These are phyloP conservation scores for Epichloe sibirici DNA, from an alignment of 2,329 filamentous ascomycete species.

Conservation along the genomic window DNA sequence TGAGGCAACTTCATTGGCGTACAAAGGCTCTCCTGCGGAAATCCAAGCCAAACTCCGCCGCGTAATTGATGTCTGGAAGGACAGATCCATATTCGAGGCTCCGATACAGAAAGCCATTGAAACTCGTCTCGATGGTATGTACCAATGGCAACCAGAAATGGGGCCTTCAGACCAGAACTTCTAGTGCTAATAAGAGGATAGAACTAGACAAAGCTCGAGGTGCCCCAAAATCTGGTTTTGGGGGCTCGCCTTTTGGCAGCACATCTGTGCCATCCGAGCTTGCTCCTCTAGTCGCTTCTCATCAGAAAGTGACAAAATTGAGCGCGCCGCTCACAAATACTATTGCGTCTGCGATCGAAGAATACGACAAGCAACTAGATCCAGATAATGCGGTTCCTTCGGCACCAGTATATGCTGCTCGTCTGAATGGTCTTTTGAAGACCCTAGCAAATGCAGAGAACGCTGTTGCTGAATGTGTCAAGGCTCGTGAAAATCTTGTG, in stretches of 20 bases:
- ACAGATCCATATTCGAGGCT: conserved; percentile 70
- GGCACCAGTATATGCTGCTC: conserved; percentile 82
- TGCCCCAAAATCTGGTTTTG: conserved; percentile 36
- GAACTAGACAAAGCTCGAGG: conserved; percentile 52
- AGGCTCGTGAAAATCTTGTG: conserved; percentile 68
- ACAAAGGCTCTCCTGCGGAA: conserved; percentile 76
- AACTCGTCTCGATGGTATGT: conserved; percentile 60
- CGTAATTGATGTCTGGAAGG: conserved; percentile 90
- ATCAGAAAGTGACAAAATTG: conserved; percentile 63
- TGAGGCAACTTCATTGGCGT: conserved; percentile 81
- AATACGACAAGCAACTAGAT: conserved; percentile 76
- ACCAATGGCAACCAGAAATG: no score
- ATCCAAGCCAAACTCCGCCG: conserved; percentile 78
- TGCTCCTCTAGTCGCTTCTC: conserved; percentile 58
- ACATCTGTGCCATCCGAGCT: conserved; percentile 62
- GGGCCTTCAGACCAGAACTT: not conserved
- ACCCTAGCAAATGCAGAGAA: conserved; percentile 78
- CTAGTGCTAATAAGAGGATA: conserved; percentile 16
- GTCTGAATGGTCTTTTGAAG: conserved; percentile 81
- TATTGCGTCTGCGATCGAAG: conserved; percentile 58
- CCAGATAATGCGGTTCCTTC: conserved; percentile 57
- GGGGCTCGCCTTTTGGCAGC: conserved; percentile 47
- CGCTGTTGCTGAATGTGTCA: conserved; percentile 80
- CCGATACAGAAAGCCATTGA: conserved; percentile 76
- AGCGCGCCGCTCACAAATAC: conserved; percentile 54